Base-by-base conservation (phyloP, 1,284 basidiomycete species). In the Lignosus rhinocerotis region DNA sequence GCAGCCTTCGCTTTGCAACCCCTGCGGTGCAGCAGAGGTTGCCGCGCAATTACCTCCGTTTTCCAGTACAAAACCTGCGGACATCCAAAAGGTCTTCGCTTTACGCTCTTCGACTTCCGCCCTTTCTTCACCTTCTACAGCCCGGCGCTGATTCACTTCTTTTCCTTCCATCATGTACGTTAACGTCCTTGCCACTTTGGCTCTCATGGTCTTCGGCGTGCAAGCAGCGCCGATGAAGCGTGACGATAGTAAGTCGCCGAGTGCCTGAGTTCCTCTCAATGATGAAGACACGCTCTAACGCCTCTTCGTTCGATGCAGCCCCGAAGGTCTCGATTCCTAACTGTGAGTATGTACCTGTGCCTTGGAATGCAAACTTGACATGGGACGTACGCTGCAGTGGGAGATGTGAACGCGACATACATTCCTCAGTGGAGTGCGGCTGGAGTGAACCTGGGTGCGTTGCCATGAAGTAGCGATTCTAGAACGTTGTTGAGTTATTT, bases 211-310 rank as follows among this genome's bases (percentile, higher is more conserved):
- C 12, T 55, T 59, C 32, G 44, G 57, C 21, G 57, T 41, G 3
- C 52, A 51, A 39, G 60, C 60, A 32, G 54, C 52, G 19, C 60
- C 60, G 2, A 25, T 45, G 46, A 62, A 56, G 51, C 60, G 60
- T 12, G 57, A 56, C 17, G 56, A 32, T 25, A 46, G 36, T 51
- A 16, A 31, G 41, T 43, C 41, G 6, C 17, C 19, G 17, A 16
- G 6, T 43, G n/a, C 17, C 16, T 16, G 17, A 17, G 41, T 19
- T 17, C 16, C n/a, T 43, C 14, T 43, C 14, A 38, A 17, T 47
- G 17, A 33, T 6, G 33, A 19, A 31, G 17, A 34, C 33, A n/a
- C 17, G 46, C 21, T 31, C 33, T 32, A 36, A 48, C 32, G 30
- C 31, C 32, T 32, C 8, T 21, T 9, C 34, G 7, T 9, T 32